Conservation (phyloP, 805 yeast genomes). For the Suhomyces prunicola region DNA sequence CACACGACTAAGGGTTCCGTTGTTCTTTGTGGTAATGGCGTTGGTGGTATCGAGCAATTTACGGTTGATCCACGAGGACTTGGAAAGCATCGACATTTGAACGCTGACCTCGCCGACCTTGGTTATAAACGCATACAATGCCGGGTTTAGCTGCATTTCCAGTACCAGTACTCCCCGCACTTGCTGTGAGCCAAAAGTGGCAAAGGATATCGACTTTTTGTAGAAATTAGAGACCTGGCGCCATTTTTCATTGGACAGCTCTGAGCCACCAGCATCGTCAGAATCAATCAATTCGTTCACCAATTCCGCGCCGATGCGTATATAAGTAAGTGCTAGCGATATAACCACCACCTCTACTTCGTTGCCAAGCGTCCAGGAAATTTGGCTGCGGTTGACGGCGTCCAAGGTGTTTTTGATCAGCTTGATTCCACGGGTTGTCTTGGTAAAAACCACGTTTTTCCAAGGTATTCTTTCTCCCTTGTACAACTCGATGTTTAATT, state of each 20-base stretch:
- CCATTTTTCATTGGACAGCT: constrained; percentile 18
- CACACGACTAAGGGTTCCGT: constrained; percentile 44
- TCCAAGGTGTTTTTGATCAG: neutral
- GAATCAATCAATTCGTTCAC: constrained; percentile 34
- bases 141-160: neutral
- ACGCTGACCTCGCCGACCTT: constrained; percentile 30
- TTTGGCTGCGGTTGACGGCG: neutral
- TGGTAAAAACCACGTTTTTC: neutral
- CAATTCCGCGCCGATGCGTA: constrained; percentile 33
- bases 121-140: constrained; percentile 14
- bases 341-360: constrained; percentile 28
- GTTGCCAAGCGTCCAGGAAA: constrained; percentile 28
- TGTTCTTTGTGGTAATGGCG: constrained; percentile 19
- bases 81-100: constrained; percentile 39
- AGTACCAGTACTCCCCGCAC: neutral
- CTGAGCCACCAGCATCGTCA: constrained; percentile 7
- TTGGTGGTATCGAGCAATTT: constrained; percentile 7
- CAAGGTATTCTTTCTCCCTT: neutral
- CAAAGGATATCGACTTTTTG: constrained; percentile 28
- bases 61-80: constrained; percentile 38
- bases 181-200: constrained; percentile 19
- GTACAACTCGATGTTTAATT: neutral
- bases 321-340: constrained; percentile 27
- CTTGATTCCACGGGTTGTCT: neutral
- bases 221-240: constrained; percentile 31